These are phyloP conservation scores for Boletus pseudopeckii DNA, from an alignment of 768 basidiomycete genomes.

Conservation along the genomic window DNA sequence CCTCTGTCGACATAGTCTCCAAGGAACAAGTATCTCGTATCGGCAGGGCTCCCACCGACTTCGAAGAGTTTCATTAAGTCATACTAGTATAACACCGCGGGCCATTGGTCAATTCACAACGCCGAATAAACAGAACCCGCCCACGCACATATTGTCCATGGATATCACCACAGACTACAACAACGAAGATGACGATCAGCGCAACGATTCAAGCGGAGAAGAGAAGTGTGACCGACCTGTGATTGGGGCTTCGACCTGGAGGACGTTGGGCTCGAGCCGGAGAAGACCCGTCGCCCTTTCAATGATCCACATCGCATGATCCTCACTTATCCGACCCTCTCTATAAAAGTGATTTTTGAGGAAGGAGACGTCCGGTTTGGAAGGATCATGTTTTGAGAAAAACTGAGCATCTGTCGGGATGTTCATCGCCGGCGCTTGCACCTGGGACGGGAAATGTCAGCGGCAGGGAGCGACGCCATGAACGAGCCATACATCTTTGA, in stretches of 20 bases:
- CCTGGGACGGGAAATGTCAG: conserved; percentile 43
- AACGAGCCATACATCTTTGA: conserved; percentile 76
- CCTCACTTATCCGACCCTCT: conserved; percentile 89
- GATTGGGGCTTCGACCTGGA: conserved; percentile 95
- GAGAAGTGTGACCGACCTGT: conserved; percentile 56
- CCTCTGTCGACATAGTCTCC: conserved; percentile 94
- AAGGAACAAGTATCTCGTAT: conserved; percentile 88
- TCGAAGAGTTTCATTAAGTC: conserved; percentile 96
- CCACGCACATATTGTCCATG: conserved; percentile 94
- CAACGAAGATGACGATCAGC: conserved; percentile 2
- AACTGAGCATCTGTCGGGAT: conserved; percentile 93
- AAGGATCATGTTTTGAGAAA: conserved; percentile 77
- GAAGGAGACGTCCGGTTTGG: conserved; percentile 93
- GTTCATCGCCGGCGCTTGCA: conserved; percentile 95
- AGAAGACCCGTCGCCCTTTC: conserved; percentile 83
- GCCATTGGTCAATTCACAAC: conserved; percentile 16
- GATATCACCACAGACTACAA: conserved; percentile 90
- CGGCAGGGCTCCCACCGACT: conserved; percentile 91
- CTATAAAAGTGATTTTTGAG: conserved; percentile 99
- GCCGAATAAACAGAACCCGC: conserved; percentile 3
- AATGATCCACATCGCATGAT: conserved; percentile 93
- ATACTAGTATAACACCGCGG: conserved; percentile 46
- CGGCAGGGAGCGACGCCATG: conserved; percentile 2
- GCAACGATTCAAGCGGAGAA: neutral
- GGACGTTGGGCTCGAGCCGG: conserved; percentile 80